Evolutionary conservation across 164 flowering plant genomes (phyloP), one percentile per base, ranked within the genome.

Genomic region (Aristolochia fimbriata): DNA sequence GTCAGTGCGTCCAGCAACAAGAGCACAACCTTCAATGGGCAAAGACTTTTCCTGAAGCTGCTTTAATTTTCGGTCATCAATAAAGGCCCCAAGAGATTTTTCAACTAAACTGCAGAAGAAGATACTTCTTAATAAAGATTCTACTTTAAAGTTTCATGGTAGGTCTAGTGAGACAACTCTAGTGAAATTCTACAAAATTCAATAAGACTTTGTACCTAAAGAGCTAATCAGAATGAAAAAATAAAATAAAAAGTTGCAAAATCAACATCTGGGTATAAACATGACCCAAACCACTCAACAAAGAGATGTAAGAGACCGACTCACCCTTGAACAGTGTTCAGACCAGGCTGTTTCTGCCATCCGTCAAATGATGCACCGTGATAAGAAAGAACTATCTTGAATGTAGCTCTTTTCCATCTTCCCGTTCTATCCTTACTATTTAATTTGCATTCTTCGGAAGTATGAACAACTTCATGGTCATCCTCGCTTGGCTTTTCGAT

Each of bases 1-100:
- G 78, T 93, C 99, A 41, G 99, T 93, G 23, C 99, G 87, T 23
- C 97, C 99, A 62, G 99, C 97, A 63, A 93, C 97, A 55, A 60
- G 9, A 63, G 74, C 80, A 75, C 70, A 68, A 25, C 80, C 96
- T 74, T 90, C 97, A n/a, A 87, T 22, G 58, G 96, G 96, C 65
- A 82, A 76, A 60, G 82, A 71, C 63, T 81, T 87, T 47, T 75
- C 81, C 67, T 80, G 80, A 53, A 90, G 72, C 63, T 62, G 69
- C 60, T 79, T 69, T 60, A 76, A 82, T 78, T 88, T 93, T 69
- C 53, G 78, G 53, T 90, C 97, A 79, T 93, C 97, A 43, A 90
- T 80, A 75, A 93, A 93, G 53, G 57, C 74, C 55, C 95, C 96
- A 71, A 93, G 79, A 58, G 81, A 80, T 56, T 31, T 72, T 71